phyloP scores from a whole-genome alignment of 352 stramenopile genomes.

The Sclerospora graminicola region DNA sequence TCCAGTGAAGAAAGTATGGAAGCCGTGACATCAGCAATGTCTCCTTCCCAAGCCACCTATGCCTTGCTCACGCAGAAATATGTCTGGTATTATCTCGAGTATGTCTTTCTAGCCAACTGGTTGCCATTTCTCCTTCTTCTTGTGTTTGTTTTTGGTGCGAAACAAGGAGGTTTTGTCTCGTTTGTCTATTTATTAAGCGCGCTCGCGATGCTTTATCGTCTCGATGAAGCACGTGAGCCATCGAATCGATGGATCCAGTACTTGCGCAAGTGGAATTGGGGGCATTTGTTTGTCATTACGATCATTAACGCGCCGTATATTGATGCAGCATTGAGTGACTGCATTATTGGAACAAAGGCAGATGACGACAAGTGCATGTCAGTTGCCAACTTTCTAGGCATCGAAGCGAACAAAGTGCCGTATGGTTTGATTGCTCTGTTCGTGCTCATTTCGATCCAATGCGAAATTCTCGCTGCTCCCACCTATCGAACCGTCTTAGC shows the following conservation, averaged over 20 bases:
- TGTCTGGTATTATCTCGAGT: conserved; percentile 63
- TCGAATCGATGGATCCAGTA: conserved; percentile 57
- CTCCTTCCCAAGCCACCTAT: conserved; percentile 35
- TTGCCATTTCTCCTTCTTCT: conserved; percentile 58
- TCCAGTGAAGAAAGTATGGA: conserved; percentile 3
- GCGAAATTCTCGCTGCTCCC: conserved; percentile 51
- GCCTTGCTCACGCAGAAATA: conserved; percentile 47
- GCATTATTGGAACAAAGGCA: conserved; percentile 21
- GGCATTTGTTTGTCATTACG: conserved; percentile 69
- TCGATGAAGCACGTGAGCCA: conserved; percentile 56
- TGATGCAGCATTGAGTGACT: conserved; percentile 37
- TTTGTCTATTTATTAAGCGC: conserved; percentile 62
- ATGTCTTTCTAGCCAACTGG: conserved; percentile 48
- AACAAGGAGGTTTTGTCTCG: conserved; percentile 58
- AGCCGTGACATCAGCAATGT: conserved; percentile 2
- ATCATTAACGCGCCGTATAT: conserved; percentile 60
- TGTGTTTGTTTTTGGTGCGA: conserved; percentile 63
- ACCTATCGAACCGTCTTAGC: conserved; percentile 52
- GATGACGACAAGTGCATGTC: conserved; percentile 46
- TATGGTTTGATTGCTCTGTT: conserved; percentile 72
- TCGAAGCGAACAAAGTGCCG: conserved; percentile 40
- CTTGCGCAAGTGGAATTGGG: conserved; percentile 76
- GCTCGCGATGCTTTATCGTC: conserved; percentile 66
- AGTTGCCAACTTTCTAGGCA: conserved; percentile 51
- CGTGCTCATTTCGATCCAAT: conserved; percentile 77